Evolutionary conservation across 139 green algal genomes (phyloP), one percentile per base, ranked within the genome.

Genomic region (Coccomyxa sp.): DNA sequence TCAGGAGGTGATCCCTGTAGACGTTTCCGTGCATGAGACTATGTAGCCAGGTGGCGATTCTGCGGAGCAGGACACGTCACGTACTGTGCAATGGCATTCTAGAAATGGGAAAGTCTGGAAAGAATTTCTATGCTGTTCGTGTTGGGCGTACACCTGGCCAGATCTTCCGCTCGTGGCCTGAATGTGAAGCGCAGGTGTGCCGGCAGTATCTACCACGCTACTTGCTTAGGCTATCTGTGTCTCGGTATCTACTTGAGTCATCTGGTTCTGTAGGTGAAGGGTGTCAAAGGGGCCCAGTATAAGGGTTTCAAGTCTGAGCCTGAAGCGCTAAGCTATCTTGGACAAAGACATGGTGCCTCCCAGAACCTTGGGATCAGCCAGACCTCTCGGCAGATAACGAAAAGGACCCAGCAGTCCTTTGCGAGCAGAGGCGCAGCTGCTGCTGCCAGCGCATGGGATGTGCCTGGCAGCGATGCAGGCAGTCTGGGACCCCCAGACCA

Each of bases 41-140:
- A n/a, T n/a, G n/a, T n/a, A n/a, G n/a, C n/a, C n/a, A n/a, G n/a
- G n/a, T n/a, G n/a, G n/a, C n/a, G n/a, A n/a, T n/a, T n/a, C n/a
- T n/a, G n/a, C n/a, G n/a, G n/a, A n/a, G n/a, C n/a, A n/a, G n/a
- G n/a, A n/a, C n/a, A n/a, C n/a, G n/a, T n/a, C n/a, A n/a, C n/a
- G n/a, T n/a, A n/a, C n/a, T n/a, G n/a, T n/a, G n/a, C n/a, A n/a
- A n/a, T n/a, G n/a, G n/a, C n/a, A n/a, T n/a, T n/a, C n/a, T n/a
- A n/a, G n/a, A n/a, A n/a, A n/a, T n/a, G n/a, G n/a, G n/a, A 14
- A 77, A 40, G 24, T 37, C n/a, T 24, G 73, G 39, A 16, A 27
- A 29, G 1, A 80, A 77, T 29, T 79, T 50, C 36, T 89, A 89
- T 41, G 85, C 79, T n/a, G 86, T 91, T n/a, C 75, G 54, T 4